Conservation (phyloP, 2,329 filamentous ascomycete species). For the Cercospora canescens region DNA sequence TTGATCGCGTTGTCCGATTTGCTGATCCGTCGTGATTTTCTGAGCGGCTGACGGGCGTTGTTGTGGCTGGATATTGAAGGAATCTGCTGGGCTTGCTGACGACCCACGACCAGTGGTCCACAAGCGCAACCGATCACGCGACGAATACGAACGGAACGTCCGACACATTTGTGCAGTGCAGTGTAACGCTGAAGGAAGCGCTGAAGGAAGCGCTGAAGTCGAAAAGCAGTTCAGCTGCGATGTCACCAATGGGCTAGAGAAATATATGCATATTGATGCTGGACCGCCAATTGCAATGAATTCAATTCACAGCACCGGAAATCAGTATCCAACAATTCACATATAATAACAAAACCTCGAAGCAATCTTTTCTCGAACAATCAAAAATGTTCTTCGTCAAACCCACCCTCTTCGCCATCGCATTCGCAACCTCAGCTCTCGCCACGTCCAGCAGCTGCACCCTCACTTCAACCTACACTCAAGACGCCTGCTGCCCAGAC, state of each 20-base stretch:
- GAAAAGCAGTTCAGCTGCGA: neutral
- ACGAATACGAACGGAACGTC: neutral
- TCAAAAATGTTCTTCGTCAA: neutral
- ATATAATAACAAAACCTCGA: too few relatives aligned
- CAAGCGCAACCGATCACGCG: neutral
- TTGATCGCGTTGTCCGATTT: neutral
- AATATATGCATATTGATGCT: too few relatives aligned
- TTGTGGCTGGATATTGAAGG: neutral
- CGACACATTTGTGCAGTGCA: neutral
- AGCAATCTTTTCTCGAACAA: too few relatives aligned
- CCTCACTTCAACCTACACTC: neutral
- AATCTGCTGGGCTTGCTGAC: neutral
- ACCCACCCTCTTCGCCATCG: neutral
- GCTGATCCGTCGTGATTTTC: too few relatives aligned
- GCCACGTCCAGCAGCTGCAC: conserved; percentile 6
- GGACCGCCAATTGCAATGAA: too few relatives aligned
- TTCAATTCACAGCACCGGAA: too few relatives aligned
- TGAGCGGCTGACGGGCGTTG: neutral
- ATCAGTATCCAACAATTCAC: too few relatives aligned
- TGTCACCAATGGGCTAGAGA: neutral
- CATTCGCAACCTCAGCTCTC: neutral
- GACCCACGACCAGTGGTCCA: neutral
- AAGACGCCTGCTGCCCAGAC: conserved; percentile 12
- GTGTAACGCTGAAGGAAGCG: neutral
- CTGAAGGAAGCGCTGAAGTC: neutral